Base-by-base conservation (phyloP, 768 basidiomycete genomes). In the Panellus pusillus region DNA sequence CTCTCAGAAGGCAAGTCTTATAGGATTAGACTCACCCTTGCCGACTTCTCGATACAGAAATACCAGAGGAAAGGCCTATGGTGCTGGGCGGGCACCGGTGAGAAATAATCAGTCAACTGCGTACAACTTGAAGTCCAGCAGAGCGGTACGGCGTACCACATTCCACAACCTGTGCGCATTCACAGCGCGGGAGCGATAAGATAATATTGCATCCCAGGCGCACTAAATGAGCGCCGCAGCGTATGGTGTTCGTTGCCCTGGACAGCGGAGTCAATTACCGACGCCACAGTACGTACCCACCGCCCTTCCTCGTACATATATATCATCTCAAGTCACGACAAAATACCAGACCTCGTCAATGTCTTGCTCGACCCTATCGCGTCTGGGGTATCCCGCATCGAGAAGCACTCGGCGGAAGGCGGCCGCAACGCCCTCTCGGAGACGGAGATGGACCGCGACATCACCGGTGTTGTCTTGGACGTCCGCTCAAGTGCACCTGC, bases 241-340 rank as follows among this genome's bases (percentile, higher is more conserved):
- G 0, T 88, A 76, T 62, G 87, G 18, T 89, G 87, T 85, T 66
- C 70, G 5, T 84, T 83, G 2, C 75, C 80, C 5, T 76, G 87
- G 50, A 76, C 78, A 1, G 70, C 80, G 17, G 79, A 82, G 38
- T 68, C 73, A 29, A 73, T 86, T 53, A 75, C 79, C 4, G n/a
- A n/a, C n/a, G 70, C 78, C 64, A 70, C 71, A 43, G 73, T 73
- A 56, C 12, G n/a, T 18, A 44, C 39, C 35, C 13, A 11, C 17
- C 32, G 8, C 14, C 9, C 11, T 31, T 32, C 14, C 4, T 20
- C 28, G 24, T 31, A 1, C 4, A 28, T 35, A 3, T 11, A 37
- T 29, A 18, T 20, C 20, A 20, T 27, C 18, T 36, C 4, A 42
- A 76, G 75, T n/a, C n/a, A n/a, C n/a, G 77, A 40, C 13, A 60